Evolutionary conservation across 495 filamentous ascomycete species (phyloP).

Genomic region (Neurospora sp.): DNA sequence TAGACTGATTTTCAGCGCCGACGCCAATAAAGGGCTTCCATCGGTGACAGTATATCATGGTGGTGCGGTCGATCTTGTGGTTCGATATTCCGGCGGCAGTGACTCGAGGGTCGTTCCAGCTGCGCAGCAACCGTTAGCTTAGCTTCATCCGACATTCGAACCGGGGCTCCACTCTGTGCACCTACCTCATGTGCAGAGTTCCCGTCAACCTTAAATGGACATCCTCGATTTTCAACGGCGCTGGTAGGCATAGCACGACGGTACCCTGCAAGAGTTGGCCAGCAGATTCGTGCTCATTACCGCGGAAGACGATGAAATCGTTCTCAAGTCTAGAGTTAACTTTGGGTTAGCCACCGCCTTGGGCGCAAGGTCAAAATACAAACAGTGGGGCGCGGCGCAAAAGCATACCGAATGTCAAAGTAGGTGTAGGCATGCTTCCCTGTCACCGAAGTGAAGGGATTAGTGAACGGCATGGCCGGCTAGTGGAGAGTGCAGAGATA

Average conservation of each 20-base stretch:
- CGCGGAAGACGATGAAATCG: constrained; percentile 70
- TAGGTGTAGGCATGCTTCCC: constrained; percentile 33
- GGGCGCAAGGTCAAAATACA: not conserved
- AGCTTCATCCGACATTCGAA: not conserved
- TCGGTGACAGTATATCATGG: constrained; percentile 31
- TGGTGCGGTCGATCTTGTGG: constrained; percentile 35
- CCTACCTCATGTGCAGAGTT: constrained; percentile 58
- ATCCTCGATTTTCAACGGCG: constrained; percentile 59
- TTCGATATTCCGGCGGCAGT: constrained; percentile 40
- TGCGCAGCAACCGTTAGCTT: constrained; percentile 12
- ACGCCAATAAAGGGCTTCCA: constrained; percentile 40
- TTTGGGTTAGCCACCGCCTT: not conserved
- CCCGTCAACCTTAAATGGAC: constrained; percentile 64
- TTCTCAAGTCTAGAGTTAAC: constrained; percentile 53
- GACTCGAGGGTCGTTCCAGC: constrained; percentile 39
- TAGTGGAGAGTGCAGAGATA: not conserved
- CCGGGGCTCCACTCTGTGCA: not conserved
- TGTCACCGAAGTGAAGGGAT: constrained; percentile 36
- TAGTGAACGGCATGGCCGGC: constrained; percentile 38
- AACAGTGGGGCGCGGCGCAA: not conserved
- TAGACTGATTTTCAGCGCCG: constrained; percentile 9
- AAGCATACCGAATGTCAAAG: constrained; percentile 45
- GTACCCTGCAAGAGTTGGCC: constrained; percentile 65
- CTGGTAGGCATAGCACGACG: constrained; percentile 62
- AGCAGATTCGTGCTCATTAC: constrained; percentile 61